These are phyloP conservation scores for Meripilus lineatus DNA, from an alignment of 1,284 basidiomycete genomes.

Conservation along the genomic window DNA sequence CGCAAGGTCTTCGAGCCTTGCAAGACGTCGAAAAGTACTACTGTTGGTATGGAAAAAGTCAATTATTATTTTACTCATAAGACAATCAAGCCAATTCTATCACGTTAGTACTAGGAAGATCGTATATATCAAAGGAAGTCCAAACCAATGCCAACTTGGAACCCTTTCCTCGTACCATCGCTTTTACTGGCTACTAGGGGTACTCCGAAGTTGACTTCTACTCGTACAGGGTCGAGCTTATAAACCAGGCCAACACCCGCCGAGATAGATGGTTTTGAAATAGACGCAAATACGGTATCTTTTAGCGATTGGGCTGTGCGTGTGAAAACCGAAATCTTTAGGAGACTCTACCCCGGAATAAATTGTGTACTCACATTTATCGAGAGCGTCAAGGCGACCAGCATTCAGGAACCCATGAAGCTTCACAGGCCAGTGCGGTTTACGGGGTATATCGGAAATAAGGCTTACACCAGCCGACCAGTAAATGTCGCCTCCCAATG, in stretches of 20 bases:
- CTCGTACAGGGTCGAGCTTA: slow-evolving; percentile 75
- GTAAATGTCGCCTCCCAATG: slow-evolving; percentile 85
- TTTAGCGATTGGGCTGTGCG: slow-evolving; percentile 33
- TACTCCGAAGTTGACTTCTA: slow-evolving; percentile 92
- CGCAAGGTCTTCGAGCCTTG: no score
- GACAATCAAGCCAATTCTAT: no score
- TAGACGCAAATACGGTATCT: slow-evolving; percentile 33
- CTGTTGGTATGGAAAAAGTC: no score
- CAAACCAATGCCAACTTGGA: slow-evolving; percentile 91
- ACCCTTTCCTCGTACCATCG: slow-evolving; percentile 76
- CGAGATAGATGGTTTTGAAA: slow-evolving; percentile 63
- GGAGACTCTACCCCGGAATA: no score
- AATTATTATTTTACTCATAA: no score
- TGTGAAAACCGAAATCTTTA: neutral
- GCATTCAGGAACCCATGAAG: slow-evolving; percentile 43
- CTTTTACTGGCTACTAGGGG: slow-evolving; percentile 77
- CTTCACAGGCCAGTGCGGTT: slow-evolving; percentile 87
- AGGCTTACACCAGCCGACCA: slow-evolving; percentile 84
- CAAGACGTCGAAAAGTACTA: no score
- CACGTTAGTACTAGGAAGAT: no score
- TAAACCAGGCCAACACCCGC: slow-evolving; percentile 92
- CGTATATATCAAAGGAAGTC: slow-evolving; percentile 62
- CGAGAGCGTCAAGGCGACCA: slow-evolving; percentile 14
- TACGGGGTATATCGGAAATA: slow-evolving; percentile 75
- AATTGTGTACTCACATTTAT: slow-evolving; percentile 14